Conservation (phyloP, 2,329 filamentous ascomycete species). For the Fusarium sp. region DNA sequence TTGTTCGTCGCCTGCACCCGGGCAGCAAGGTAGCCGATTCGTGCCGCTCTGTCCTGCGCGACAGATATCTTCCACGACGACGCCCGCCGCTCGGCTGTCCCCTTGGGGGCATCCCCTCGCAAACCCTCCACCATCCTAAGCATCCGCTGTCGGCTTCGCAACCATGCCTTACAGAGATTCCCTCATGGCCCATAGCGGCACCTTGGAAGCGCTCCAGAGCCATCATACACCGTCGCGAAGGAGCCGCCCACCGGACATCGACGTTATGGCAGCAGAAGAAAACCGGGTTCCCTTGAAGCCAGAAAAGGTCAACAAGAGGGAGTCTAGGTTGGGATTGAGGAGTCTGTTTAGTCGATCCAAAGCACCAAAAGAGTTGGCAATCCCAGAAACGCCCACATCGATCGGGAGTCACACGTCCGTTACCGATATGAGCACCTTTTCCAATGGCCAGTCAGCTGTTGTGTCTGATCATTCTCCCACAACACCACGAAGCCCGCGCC, state of each 20-base stretch:
- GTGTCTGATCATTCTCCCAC: slow-evolving; percentile 52
- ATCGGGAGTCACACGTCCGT: slow-evolving; percentile 59
- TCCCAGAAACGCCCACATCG: slow-evolving; percentile 46
- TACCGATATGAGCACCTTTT: slow-evolving; percentile 59
- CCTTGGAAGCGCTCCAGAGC: slow-evolving; percentile 41
- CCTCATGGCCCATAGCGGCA: slow-evolving; percentile 38
- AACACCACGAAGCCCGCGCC: slow-evolving; percentile 37
- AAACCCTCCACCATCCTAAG: neutral
- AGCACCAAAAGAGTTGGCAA: slow-evolving; percentile 50
- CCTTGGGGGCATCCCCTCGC: slow-evolving; percentile 7
- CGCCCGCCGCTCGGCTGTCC: slow-evolving; percentile 18
- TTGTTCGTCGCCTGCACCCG: slow-evolving; percentile 14
- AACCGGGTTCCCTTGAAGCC: slow-evolving; percentile 57
- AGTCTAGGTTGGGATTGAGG: slow-evolving; percentile 64
- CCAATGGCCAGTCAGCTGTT: slow-evolving; percentile 51
- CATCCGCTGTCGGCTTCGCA: neutral
- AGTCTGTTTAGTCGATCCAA: slow-evolving; percentile 64
- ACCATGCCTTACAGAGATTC: slow-evolving; percentile 44
- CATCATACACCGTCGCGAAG: slow-evolving; percentile 38
- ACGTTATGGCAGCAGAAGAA: slow-evolving; percentile 44
- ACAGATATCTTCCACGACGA: slow-evolving; percentile 23
- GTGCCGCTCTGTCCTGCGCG: slow-evolving; percentile 28
- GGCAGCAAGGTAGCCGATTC: slow-evolving; percentile 19
- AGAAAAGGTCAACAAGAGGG: slow-evolving; percentile 59
- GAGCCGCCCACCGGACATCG: slow-evolving; percentile 42